Base-by-base conservation (phyloP, 2,329 filamentous ascomycete species). In the Colletotrichum incanum region DNA sequence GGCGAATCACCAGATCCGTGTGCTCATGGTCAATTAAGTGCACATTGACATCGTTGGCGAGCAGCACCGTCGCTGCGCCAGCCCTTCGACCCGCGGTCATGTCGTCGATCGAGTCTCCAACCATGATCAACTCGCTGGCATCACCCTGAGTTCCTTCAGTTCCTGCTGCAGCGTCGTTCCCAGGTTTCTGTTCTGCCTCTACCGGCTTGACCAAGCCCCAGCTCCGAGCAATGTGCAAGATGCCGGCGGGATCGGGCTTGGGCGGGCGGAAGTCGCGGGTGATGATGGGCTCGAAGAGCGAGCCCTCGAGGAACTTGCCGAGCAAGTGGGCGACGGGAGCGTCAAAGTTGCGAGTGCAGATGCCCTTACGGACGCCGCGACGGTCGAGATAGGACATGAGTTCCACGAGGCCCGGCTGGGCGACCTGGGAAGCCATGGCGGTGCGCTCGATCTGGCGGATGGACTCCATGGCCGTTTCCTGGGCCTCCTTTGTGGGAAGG, bases 301-400 rank as follows among this genome's bases (percentile, higher is more conserved):
- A 89, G 2, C 84, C 86, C 1, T 89, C 85, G 11, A 98, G 86
- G 80, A 96, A 96, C 60, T 91, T 96, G 63, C 84, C 83, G 4
- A 98, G 87, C 3, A 97, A 87, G 80, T 95, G 92, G 58, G 87
- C 83, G 1, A 96, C 94, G 7, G 94, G 94, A 9, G 89, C 85
- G 77, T 96, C 94, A 78, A 98, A 98, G 84, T 99, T 98, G 78
- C 96, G 89, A 2, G 96, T 98, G 84, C 95, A 98, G 74, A 98
- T 95, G 20, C 90, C 96, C 82, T 97, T 96, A 76, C 86, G 90
- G 41, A 98, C 80, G 7, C 83, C 81, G 37, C 88, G 87, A 8
- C 82, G 78, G 78, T 96, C 92, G 23, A 98, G 90, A 80, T 96
- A 97, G 68, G 89, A 84, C 93, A 98, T 98, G 63, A 99, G 87